Percentiles rank a stretch among this genome's conserved stretches.
Evolutionary conservation across 2,329 filamentous ascomycete genomes (phyloP).

Genomic region (Cladosporium sp.): DNA sequence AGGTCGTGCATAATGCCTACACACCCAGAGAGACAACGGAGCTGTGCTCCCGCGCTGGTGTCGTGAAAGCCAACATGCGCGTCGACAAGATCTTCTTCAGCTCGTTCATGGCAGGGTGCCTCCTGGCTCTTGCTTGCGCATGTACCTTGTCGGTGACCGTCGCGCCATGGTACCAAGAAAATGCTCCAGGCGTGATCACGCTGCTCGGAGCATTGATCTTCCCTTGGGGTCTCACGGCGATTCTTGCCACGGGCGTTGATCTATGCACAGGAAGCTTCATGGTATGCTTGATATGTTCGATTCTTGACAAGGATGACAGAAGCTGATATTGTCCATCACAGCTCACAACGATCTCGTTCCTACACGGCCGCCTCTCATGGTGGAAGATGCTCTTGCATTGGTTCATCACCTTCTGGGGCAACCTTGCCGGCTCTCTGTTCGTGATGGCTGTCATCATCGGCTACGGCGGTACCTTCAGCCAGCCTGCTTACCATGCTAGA

Average conservation of each 20-base stretch:
- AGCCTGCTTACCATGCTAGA: slow-evolving; percentile 38
- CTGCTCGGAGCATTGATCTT: slow-evolving; percentile 32
- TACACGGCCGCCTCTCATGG: slow-evolving; percentile 36
- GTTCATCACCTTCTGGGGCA: slow-evolving; percentile 31
- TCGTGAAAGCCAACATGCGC: slow-evolving; percentile 50
- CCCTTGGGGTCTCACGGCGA: slow-evolving; percentile 31
- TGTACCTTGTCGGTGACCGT: slow-evolving; percentile 30
- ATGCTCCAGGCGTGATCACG: slow-evolving; percentile 31
- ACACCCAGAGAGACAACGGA: slow-evolving; percentile 41
- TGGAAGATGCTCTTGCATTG: slow-evolving; percentile 25
- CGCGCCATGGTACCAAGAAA: slow-evolving; percentile 30
- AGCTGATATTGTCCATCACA: slow-evolving; percentile 13
- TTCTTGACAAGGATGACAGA: too few species aligned
- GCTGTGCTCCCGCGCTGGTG: slow-evolving; percentile 47
- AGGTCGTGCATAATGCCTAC: slow-evolving; percentile 12
- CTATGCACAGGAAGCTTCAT: slow-evolving; percentile 32
- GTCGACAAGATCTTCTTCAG: slow-evolving; percentile 52
- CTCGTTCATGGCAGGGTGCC: slow-evolving; percentile 48
- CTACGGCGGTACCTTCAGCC: slow-evolving; percentile 31
- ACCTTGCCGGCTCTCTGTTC: slow-evolving; percentile 31
- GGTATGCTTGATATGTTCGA: slow-evolving; percentile 14
- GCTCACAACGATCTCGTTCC: slow-evolving; percentile 43
- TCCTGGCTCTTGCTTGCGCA: slow-evolving; percentile 51
- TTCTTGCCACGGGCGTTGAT: slow-evolving; percentile 33
- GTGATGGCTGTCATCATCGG: slow-evolving; percentile 27